phyloP scores from a whole-genome alignment of 495 filamentous ascomycete genomes.

The Thermochaetoides thermophila region DNA sequence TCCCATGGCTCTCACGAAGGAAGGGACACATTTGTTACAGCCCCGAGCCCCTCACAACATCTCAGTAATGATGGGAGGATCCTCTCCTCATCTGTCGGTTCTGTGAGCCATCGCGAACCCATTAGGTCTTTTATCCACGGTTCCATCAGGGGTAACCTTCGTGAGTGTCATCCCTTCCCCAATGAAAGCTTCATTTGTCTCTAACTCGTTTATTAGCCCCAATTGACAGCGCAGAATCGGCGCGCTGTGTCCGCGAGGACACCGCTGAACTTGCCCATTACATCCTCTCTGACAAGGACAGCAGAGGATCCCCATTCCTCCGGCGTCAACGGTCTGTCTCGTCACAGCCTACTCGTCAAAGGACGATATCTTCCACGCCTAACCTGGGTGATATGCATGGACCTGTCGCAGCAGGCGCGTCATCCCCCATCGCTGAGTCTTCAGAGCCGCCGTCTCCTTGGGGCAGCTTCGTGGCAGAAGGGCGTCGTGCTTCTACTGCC shows the following conservation, averaged over 20 bases:
- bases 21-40: slow-evolving; percentile 7
- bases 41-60: slow-evolving; percentile 4
- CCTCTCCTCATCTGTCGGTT: slow-evolving; percentile 27
- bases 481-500: too few species aligned
- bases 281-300: slow-evolving; percentile 51
- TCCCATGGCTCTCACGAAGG: slow-evolving; percentile 21
- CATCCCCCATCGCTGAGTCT: slow-evolving; percentile 41
- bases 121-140: slow-evolving; percentile 68
- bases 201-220: slow-evolving; percentile 15
- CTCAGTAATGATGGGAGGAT: slow-evolving; percentile 14
- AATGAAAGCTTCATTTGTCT: slow-evolving; percentile 3
- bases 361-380: slow-evolving; percentile 9
- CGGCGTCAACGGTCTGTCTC: slow-evolving; percentile 20
- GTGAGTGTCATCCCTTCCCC: slow-evolving; percentile 27
- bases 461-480: too few species aligned
- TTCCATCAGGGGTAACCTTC: slow-evolving; percentile 47
- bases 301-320: slow-evolving; percentile 26
- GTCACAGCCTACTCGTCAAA: slow-evolving; percentile 8
- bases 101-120: slow-evolving; percentile 43
- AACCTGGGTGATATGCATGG: slow-evolving; percentile 6
- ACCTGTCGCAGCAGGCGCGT: slow-evolving; percentile 4
- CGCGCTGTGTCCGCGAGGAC: slow-evolving; percentile 69
- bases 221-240: slow-evolving; percentile 54
- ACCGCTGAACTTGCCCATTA: slow-evolving; percentile 82
- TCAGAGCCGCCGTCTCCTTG: slow-evolving; percentile 44